Evolutionary conservation across 2,329 filamentous ascomycete genomes (phyloP).

Genomic region (Botrytis medusae): DNA sequence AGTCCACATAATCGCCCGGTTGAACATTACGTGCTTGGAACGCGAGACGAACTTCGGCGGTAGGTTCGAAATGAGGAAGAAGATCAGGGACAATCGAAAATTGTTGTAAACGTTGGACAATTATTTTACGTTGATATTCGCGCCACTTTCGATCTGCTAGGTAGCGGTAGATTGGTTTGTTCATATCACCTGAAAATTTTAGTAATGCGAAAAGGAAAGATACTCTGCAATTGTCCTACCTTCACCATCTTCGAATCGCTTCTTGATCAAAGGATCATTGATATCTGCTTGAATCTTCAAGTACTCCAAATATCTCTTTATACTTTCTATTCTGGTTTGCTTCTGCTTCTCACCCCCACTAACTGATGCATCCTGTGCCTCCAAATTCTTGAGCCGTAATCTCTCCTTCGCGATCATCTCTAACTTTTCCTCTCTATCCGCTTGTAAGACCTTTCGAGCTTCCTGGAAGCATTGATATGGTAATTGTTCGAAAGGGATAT

Average conservation of each 20-base stretch:
- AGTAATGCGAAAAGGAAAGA: slow-evolving; percentile 7
- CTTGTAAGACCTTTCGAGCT: slow-evolving; percentile 77
- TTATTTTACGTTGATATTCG: slow-evolving; percentile 73
- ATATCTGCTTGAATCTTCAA: slow-evolving; percentile 90
- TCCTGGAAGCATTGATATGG: slow-evolving; percentile 99
- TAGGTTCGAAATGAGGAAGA: slow-evolving; percentile 74
- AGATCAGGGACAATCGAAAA: slow-evolving; percentile 88
- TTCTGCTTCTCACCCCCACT: slow-evolving; percentile 64
- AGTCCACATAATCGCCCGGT: slow-evolving; percentile 78
- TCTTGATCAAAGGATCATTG: slow-evolving; percentile 92
- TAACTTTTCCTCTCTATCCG: slow-evolving; percentile 80
- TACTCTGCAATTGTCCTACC: slow-evolving; percentile 54
- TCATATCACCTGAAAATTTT: slow-evolving; percentile 75
- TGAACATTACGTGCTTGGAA: slow-evolving; percentile 70
- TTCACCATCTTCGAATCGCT: slow-evolving; percentile 85
- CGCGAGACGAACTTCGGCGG: slow-evolving; percentile 75
- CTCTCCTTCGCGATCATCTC: slow-evolving; percentile 66
- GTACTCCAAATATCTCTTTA: slow-evolving; percentile 70
- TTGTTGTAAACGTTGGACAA: slow-evolving; percentile 82
- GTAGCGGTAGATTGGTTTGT: slow-evolving; percentile 91
- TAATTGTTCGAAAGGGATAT: slow-evolving; percentile 83
- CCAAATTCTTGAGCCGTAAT: slow-evolving; percentile 66
- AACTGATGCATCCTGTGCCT: slow-evolving; percentile 56
- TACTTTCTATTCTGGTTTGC: slow-evolving; percentile 64
- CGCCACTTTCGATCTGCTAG: slow-evolving; percentile 88